phyloP scores from a whole-genome alignment of 495 filamentous ascomycete genomes.

The Penicillium silybi region DNA sequence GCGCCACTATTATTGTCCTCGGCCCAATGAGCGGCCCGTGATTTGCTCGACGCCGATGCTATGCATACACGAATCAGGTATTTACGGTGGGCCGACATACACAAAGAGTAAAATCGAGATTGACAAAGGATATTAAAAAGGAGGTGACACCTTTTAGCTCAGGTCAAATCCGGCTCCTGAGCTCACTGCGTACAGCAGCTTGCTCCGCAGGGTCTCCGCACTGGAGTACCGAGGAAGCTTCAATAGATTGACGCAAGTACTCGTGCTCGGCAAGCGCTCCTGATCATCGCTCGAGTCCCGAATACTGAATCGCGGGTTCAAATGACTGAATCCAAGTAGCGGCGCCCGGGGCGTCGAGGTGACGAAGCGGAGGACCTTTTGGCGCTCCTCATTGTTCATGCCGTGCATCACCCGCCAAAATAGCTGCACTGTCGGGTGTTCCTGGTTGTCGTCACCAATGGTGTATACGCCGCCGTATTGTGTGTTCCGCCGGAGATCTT shows the following conservation, averaged over 20 bases:
- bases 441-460: conserved; percentile 79
- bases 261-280: conserved; percentile 85
- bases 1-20: not conserved
- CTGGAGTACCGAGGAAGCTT: conserved; percentile 84
- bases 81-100: not conserved
- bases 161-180: conserved; percentile 95
- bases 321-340: conserved; percentile 79
- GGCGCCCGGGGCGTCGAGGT: conserved; percentile 92
- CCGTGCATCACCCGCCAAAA: conserved; percentile 90
- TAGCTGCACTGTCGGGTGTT: conserved; percentile 77
- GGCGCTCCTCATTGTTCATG: conserved; percentile 67
- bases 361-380: conserved; percentile 92
- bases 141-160: conserved; percentile 45
- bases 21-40: conserved; percentile 12
- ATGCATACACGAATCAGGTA: conserved; percentile 20
- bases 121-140: not conserved
- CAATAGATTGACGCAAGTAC: conserved; percentile 93
- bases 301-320: conserved; percentile 87
- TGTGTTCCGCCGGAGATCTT: conserved; percentile 83
- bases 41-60: conserved; percentile 27
- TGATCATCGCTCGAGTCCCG: conserved; percentile 77
- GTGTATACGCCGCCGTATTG: conserved; percentile 81
- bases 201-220: conserved; percentile 60
- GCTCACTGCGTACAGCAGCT: conserved; percentile 86
- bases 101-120: not conserved